Conservation (phyloP, 2,329 filamentous ascomycete genomes). For the Aspergillus latus region DNA sequence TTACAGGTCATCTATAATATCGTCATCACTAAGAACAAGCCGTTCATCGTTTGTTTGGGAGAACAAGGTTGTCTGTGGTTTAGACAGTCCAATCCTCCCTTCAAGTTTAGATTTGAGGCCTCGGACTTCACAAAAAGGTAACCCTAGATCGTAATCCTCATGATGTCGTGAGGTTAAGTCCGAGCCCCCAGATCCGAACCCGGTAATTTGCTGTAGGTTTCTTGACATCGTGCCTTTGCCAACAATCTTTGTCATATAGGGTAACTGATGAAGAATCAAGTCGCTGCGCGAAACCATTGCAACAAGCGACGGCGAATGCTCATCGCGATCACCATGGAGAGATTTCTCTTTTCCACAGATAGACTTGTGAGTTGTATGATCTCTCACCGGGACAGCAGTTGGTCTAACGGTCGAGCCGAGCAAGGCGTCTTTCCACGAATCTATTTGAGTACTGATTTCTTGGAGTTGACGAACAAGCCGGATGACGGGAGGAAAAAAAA, state of each 20-base stretch:
- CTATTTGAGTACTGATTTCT: slow-evolving; percentile 71
- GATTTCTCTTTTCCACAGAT: background rate
- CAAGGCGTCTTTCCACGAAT: slow-evolving; percentile 40
- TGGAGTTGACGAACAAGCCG: slow-evolving; percentile 82
- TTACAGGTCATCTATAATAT: slow-evolving; percentile 67
- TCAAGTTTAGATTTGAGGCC: background rate
- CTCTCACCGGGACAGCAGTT: slow-evolving; percentile 16
- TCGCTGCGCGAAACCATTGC: slow-evolving; percentile 40
- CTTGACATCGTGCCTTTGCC: slow-evolving; percentile 42
- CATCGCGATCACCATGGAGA: slow-evolving; percentile 1
- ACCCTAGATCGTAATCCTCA: background rate
- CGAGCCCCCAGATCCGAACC: slow-evolving; percentile 30
- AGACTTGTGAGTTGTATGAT: background rate
- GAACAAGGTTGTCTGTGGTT: background rate
- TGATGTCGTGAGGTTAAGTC: background rate
- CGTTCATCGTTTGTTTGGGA: slow-evolving; percentile 37
- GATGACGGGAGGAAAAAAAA: slow-evolving; percentile 87
- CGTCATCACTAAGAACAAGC: slow-evolving; percentile 75
- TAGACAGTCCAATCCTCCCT: background rate
- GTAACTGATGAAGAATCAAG: slow-evolving; percentile 73
- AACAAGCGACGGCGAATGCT: slow-evolving; percentile 17
- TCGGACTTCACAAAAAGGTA: background rate
- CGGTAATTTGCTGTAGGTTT: slow-evolving; percentile 66
- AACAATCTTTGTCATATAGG: slow-evolving; percentile 73
- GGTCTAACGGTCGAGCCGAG: slow-evolving; percentile 39